Percentiles rank a stretch among this genome's conserved stretches.
These are phyloP conservation scores for Aspergillus incahuasiensis DNA, from an alignment of 495 filamentous ascomycete genomes.

Conservation along the genomic window DNA sequence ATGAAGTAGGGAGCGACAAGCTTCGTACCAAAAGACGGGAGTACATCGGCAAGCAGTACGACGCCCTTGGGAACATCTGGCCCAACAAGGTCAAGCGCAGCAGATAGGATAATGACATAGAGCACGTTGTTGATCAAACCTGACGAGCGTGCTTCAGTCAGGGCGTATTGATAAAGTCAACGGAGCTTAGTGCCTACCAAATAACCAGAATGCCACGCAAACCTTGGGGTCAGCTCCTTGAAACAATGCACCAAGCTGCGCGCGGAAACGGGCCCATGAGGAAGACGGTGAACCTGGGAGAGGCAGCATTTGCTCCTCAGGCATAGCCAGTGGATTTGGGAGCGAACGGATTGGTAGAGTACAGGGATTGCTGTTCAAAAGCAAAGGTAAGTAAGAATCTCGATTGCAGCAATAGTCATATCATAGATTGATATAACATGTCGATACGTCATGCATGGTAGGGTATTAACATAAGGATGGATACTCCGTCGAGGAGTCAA, in stretches of 20 bases:
- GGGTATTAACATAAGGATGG: background rate
- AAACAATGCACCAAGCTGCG: conserved; percentile 59
- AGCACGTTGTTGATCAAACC: conserved; percentile 97
- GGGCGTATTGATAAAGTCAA: background rate
- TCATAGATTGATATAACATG: background rate
- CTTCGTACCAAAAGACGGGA: conserved; percentile 85
- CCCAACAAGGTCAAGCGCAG: conserved; percentile 94
- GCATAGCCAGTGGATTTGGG: conserved; percentile 15
- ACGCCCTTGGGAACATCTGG: conserved; percentile 78
- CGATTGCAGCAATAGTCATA: background rate
- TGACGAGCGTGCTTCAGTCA: conserved; percentile 28
- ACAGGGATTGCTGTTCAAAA: conserved; percentile 6
- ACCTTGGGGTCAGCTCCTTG: conserved; percentile 67
- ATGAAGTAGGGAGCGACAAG: conserved; percentile 90
- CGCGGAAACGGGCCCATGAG: conserved; percentile 65
- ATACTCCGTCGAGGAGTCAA: no score
- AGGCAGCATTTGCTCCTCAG: conserved; percentile 48
- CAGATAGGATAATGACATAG: conserved; percentile 93
- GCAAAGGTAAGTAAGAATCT: background rate
- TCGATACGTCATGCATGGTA: no score
- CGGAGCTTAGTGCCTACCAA: conserved; percentile 54
- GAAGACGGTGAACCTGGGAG: conserved; percentile 71
- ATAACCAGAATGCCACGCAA: conserved; percentile 83
- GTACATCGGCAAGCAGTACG: conserved; percentile 87
- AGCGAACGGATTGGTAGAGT: conserved; percentile 9